Base-by-base conservation (phyloP, 371 early-diverging fungal species). In the Mucor sp. region DNA sequence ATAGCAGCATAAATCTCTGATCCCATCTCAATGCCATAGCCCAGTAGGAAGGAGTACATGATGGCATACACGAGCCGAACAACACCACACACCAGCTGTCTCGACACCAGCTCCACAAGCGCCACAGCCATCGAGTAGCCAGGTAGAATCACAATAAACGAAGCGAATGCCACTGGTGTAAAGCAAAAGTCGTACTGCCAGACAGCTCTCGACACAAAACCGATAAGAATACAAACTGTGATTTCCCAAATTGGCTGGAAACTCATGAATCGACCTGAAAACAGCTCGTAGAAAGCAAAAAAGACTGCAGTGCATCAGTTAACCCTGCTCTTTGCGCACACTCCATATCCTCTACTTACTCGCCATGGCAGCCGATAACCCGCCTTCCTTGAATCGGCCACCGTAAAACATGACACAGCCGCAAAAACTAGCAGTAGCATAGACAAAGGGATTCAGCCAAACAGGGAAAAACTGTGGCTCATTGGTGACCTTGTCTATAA, bases 51-150 rank as follows among this genome's bases (percentile, higher is more conserved):
- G 1, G 93, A 90, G 21, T 90, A 89, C 7, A 95, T 76, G 9
- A 96, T 79, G 4, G 94, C 87, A 70, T 92, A 90, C 28, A 93
- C 92, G 63, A 94, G 82, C 6, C 94, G 87, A 9, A 94, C 90
- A 1, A 93, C 91, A 12, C 96, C 96, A 14, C 93, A 90, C n/a
- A 94, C 89, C 61, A 94, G 78, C 71, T 95, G 94, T 8, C 95
- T 84, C 2, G 95, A 92, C 1, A 91, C 87, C 12, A 96, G 76
- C 66, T 96, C 96, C 44, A 93, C 87, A 63, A 94, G 87, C 12
- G 89, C 80, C 23, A 90, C 83, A 0, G 94, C 91, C 68, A 95
- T 88, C 0, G 88, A 77, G 32, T 90, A 85, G 14, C 94, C 94
- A 0, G 93, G 94, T 57, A 92, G 73, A 11, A 91, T 83, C 23